Evolutionary conservation across 1,139 yeast species (phyloP).

Genomic region (Blastobotrys ciferrii): DNA sequence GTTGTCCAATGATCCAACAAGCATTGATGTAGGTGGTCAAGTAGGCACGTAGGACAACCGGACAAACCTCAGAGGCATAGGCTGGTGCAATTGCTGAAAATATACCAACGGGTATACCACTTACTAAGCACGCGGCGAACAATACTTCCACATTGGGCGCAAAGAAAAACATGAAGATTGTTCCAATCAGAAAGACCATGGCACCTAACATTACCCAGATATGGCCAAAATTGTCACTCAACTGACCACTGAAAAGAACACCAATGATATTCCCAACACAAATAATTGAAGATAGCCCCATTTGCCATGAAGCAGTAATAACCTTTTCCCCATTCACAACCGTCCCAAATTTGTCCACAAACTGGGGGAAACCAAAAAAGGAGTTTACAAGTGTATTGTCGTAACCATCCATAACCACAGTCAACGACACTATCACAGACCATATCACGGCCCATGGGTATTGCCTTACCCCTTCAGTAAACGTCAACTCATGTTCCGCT

Average conservation of each 20-base stretch:
- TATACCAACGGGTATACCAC: constrained; percentile 48
- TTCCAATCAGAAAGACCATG: not conserved
- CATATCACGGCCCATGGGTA: constrained; percentile 5
- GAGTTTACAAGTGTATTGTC: constrained; percentile 8
- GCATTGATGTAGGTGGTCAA: constrained; percentile 42
- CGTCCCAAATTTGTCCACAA: not conserved
- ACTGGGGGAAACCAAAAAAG: constrained; percentile 5
- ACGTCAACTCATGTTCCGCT: constrained; percentile 1
- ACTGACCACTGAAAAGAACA: constrained; percentile 43
- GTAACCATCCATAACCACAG: constrained; percentile 8
- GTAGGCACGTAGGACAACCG: constrained; percentile 43
- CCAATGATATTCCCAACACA: constrained; percentile 39
- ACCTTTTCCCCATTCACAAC: not conserved
- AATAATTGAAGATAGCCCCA: constrained; percentile 4
- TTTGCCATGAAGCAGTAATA: constrained; percentile 10
- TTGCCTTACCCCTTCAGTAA: not conserved
- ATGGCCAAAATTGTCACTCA: constrained; percentile 23
- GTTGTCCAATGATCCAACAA: constrained; percentile 46
- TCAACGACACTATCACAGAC: not conserved
- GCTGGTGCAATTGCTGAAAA: constrained; percentile 45
- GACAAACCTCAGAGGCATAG: constrained; percentile 50
- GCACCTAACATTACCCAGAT: not conserved
- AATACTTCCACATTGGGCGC: constrained; percentile 32
- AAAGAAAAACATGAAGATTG: constrained; percentile 9
- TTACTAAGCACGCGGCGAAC: constrained; percentile 42